Evolutionary conservation across 306 rosid species (phyloP).

Genomic region (Rosa persica): DNA sequence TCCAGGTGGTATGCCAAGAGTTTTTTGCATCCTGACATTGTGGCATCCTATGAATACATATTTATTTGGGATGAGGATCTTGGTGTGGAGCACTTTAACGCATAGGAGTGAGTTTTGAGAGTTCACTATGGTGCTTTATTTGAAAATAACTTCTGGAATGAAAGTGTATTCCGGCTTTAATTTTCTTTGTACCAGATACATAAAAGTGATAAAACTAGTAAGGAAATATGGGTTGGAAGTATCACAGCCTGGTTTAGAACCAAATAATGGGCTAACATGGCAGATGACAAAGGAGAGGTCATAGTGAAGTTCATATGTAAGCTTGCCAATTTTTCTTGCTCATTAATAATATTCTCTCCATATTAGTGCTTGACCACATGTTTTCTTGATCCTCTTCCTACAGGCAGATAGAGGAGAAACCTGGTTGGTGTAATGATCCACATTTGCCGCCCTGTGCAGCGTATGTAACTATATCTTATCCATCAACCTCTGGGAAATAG

Average conservation of each 20-base stretch:
- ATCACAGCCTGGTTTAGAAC: constrained; percentile 88
- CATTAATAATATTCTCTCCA: background rate
- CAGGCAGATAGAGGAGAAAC: constrained; percentile 60
- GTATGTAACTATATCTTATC: constrained; percentile 44
- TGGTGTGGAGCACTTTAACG: constrained; percentile 73
- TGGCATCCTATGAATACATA: constrained; percentile 78
- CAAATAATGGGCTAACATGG: constrained; percentile 63
- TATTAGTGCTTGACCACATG: constrained; percentile 9
- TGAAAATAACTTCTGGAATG: constrained; percentile 9
- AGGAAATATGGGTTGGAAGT: constrained; percentile 84
- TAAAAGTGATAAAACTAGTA: constrained; percentile 68
- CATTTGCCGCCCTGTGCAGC: constrained; percentile 90
- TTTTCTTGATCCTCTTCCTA: constrained; percentile 25
- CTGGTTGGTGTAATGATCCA: constrained; percentile 72
- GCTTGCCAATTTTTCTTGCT: constrained; percentile 25
- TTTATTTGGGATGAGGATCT: constrained; percentile 96
- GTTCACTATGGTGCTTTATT: constrained; percentile 8
- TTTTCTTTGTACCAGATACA: constrained; percentile 48
- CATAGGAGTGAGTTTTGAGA: constrained; percentile 67
- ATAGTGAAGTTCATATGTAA: constrained; percentile 82
- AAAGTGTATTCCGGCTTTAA: constrained; percentile 17
- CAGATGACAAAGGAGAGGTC: constrained; percentile 69
- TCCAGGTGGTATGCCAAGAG: constrained; percentile 97
- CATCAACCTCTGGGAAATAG: background rate
- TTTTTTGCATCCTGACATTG: constrained; percentile 88